Evolutionary conservation across 345 rosid species (phyloP).

Genomic region (Citrus cavaleriei): DNA sequence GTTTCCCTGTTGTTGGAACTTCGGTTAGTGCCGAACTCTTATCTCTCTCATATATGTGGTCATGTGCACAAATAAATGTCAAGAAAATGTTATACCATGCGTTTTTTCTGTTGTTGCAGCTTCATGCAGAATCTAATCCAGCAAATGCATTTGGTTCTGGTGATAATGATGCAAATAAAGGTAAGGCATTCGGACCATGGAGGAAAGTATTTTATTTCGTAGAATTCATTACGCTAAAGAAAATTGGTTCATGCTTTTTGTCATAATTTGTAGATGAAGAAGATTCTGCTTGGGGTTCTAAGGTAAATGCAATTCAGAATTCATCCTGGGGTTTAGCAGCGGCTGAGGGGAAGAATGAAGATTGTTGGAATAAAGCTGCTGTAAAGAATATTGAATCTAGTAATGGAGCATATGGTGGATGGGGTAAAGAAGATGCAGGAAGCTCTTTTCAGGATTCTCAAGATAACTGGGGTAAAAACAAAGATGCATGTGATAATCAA

Average conservation of each 20-base stretch:
- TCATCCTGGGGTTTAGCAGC: constrained; percentile 54
- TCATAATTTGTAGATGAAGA: constrained; percentile 23
- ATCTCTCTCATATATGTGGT: neutral
- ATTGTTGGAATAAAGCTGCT: constrained; percentile 52
- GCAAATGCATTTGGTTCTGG: constrained; percentile 18
- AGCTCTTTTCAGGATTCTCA: constrained; percentile 21
- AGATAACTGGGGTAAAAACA: constrained; percentile 34
- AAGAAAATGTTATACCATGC: neutral
- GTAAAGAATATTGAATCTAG: constrained; percentile 26
- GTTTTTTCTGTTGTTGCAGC: constrained; percentile 17
- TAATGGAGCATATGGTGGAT: constrained; percentile 33
- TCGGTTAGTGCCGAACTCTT: constrained; percentile 25
- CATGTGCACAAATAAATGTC: neutral
- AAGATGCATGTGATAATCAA: neutral
- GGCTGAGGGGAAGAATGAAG: constrained; percentile 31
- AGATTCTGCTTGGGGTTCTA: constrained; percentile 42
- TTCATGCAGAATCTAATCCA: constrained; percentile 22
- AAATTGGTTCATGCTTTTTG: neutral
- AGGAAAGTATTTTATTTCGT: neutral
- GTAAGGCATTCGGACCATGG: constrained; percentile 12
- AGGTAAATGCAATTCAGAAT: constrained; percentile 31
- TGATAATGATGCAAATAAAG: constrained; percentile 20
- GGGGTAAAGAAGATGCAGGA: constrained; percentile 41
- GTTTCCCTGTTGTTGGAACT: constrained; percentile 29
- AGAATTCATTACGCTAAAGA: neutral